Conservation (phyloP, 2,329 filamentous ascomycete genomes). For the Diaporthe nobilis region DNA sequence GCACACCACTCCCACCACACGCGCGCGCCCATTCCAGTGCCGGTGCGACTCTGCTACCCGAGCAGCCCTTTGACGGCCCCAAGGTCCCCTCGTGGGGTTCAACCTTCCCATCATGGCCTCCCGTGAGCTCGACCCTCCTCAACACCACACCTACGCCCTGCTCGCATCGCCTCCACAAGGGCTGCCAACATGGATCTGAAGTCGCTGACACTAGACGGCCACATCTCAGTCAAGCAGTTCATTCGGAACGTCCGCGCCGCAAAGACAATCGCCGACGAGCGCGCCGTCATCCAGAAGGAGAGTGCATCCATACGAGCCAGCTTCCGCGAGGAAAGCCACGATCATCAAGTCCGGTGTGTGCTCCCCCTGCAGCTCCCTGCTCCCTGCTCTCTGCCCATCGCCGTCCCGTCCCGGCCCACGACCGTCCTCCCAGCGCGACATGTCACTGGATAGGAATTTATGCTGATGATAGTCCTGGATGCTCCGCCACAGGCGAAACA, state of each 20-base stretch:
- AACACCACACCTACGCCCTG: slow-evolving; percentile 25
- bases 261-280: slow-evolving; percentile 98
- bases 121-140: slow-evolving; percentile 45
- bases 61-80: slow-evolving; percentile 35
- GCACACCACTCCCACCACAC: slow-evolving; percentile 17
- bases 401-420: background rate
- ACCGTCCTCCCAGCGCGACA: slow-evolving; percentile 14
- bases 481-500: slow-evolving; percentile 81
- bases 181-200: slow-evolving; percentile 34
- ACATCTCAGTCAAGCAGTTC: slow-evolving; percentile 91
- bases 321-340: slow-evolving; percentile 96
- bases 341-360: slow-evolving; percentile 87
- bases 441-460: background rate
- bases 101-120: slow-evolving; percentile 50
- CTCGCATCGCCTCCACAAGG: background rate
- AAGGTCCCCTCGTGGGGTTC: slow-evolving; percentile 35
- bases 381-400: background rate
- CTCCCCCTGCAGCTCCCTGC: slow-evolving; percentile 17
- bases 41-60: slow-evolving; percentile 31
- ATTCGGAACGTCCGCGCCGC: slow-evolving; percentile 98
- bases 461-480: slow-evolving; percentile 43
- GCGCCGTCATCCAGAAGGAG: slow-evolving; percentile 98
- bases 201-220: slow-evolving; percentile 41
- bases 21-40: background rate
- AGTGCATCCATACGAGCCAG: slow-evolving; percentile 97